Percentiles rank a stretch among this genome's conserved stretches.
phyloP scores from a whole-genome alignment of 73 alveolate species.

The Paramecium biaurelia region DNA sequence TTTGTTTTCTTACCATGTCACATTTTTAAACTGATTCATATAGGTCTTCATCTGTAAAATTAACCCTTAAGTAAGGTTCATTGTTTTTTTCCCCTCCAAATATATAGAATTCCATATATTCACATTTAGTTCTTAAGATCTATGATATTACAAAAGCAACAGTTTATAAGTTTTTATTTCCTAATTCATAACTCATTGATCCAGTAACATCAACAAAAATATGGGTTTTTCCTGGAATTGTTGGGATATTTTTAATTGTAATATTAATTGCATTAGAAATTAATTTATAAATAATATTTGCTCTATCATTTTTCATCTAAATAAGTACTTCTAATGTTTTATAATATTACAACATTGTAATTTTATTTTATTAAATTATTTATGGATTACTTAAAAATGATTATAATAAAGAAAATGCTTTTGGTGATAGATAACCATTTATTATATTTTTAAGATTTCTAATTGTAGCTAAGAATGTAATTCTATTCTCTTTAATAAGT shows the following conservation, averaged over 20 bases:
- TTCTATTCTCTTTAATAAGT: conserved; percentile 10
- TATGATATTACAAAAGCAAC: not conserved
- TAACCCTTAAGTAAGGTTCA: conserved; percentile 5
- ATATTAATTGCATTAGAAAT: not conserved
- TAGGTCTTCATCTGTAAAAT: not conserved
- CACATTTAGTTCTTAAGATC: conserved; percentile 20
- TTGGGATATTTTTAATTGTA: not conserved
- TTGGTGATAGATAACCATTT: conserved; percentile 34
- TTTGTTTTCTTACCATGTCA: conserved; percentile 10
- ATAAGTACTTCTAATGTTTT: conserved; percentile 29
- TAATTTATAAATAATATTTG: not conserved
- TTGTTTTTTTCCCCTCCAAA: not conserved
- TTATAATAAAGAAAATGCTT: not conserved
- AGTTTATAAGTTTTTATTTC: not conserved
- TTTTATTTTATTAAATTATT: not conserved
- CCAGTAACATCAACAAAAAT: not conserved
- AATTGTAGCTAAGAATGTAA: conserved; percentile 64
- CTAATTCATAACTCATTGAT: not conserved
- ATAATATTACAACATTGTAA: conserved; percentile 55
- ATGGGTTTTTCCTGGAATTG: conserved; percentile 10
- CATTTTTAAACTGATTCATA: not conserved
- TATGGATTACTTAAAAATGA: not conserved
- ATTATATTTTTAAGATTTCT: conserved; percentile 63
- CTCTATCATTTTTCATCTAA: not conserved
- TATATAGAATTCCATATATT: not conserved